phyloP scores from a whole-genome alignment of 495 filamentous ascomycete genomes.

The Lasiosphaeriaceae sp. region DNA sequence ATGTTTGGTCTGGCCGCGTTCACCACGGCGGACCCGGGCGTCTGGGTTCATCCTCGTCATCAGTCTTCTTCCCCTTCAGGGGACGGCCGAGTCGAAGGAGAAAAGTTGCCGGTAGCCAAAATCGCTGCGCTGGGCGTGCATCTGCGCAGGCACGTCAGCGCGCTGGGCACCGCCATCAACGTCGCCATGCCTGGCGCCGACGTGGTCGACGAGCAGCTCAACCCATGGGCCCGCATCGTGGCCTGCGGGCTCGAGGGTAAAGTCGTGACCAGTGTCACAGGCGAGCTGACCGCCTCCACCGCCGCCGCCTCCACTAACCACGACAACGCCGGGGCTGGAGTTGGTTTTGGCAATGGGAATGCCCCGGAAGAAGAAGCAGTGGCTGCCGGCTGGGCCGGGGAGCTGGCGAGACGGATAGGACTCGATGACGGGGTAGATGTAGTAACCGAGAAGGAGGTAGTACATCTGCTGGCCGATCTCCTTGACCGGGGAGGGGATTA shows the following conservation, averaged over 20 bases:
- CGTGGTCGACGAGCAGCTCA: constrained; percentile 11
- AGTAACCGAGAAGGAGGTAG: constrained; percentile 13
- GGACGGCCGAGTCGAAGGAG: background rate
- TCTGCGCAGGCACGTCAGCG: constrained; percentile 76
- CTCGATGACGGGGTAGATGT: constrained; percentile 22
- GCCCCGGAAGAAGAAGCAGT: constrained; percentile 5
- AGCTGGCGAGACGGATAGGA: constrained; percentile 21
- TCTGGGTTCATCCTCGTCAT: constrained; percentile 57
- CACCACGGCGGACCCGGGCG: constrained; percentile 74
- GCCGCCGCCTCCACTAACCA: too few relatives aligned
- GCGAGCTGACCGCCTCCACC: constrained; percentile 17
- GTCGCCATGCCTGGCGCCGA: constrained; percentile 48
- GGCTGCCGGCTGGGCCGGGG: constrained; percentile 20
- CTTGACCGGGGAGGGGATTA: background rate
- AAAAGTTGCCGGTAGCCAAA: constrained; percentile 56
- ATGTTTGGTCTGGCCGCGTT: constrained; percentile 55
- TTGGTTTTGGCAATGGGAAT: background rate
- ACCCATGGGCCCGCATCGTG: constrained; percentile 62
- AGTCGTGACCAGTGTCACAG: constrained; percentile 63
- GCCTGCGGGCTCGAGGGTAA: constrained; percentile 82
- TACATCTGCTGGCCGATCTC: constrained; percentile 17
- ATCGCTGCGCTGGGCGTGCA: constrained; percentile 89
- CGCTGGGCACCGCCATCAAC: constrained; percentile 84
- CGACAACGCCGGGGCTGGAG: too few relatives aligned
- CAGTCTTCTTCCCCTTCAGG: background rate